Conservation (phyloP, 2,329 filamentous ascomycete species). For the Ophiosphaerella herpotricha region DNA sequence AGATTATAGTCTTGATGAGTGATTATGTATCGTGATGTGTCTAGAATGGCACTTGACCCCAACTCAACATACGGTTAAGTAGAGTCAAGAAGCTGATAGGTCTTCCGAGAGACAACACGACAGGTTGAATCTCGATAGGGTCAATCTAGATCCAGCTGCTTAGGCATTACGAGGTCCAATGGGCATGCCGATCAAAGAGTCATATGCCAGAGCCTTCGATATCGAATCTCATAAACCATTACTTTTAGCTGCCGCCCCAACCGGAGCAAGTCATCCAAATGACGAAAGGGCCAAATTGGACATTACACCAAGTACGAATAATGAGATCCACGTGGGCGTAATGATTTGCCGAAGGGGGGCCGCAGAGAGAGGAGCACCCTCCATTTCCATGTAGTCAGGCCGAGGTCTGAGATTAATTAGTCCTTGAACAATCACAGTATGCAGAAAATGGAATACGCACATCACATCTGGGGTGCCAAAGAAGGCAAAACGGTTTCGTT, state of each 20-base stretch:
- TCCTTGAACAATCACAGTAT: background rate
- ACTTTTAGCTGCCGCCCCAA: background rate
- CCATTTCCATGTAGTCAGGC: slow-evolving; percentile 18
- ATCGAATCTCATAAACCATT: background rate
- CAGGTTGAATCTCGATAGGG: no score
- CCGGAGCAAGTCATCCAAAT: slow-evolving; percentile 14
- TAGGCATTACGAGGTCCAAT: no score
- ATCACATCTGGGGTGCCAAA: slow-evolving; percentile 36
- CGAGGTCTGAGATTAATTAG: slow-evolving; percentile 9
- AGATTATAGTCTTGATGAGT: no score
- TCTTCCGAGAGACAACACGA: no score
- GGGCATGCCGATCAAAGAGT: no score
- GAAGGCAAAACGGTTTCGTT: slow-evolving; percentile 32
- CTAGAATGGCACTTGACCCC: no score
- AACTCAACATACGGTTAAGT: no score
- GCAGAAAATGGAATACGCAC: slow-evolving; percentile 17
- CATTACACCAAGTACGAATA: slow-evolving; percentile 6
- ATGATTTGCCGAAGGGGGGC: slow-evolving; percentile 7
- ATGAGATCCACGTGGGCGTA: slow-evolving; percentile 5
- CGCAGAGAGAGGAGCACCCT: slow-evolving; percentile 27
- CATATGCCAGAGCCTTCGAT: no score
- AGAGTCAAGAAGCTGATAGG: no score
- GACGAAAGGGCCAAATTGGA: slow-evolving; percentile 13
- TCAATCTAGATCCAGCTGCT: no score
- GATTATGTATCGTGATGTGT: no score